These are phyloP conservation scores for Leccinum holopus DNA, from an alignment of 1,284 basidiomycete genomes.

Conservation along the genomic window DNA sequence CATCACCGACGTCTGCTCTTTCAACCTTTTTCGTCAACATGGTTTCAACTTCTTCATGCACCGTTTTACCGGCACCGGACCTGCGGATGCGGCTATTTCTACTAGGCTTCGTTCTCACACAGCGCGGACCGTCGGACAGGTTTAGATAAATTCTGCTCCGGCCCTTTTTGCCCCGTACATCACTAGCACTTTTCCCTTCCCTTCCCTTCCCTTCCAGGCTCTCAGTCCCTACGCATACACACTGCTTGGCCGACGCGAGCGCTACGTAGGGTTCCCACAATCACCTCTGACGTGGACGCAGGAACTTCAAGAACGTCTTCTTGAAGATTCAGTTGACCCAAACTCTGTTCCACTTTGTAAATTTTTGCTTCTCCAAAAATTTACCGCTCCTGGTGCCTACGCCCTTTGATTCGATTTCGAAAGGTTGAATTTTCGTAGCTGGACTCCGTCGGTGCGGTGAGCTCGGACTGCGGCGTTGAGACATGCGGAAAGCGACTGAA, in stretches of 20 bases:
- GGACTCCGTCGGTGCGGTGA: too few relatives aligned
- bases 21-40: constrained; percentile 77
- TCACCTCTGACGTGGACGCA: background rate
- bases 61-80: constrained; percentile 77
- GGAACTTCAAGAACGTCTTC: background rate
- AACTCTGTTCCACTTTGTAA: background rate
- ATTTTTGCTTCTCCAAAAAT: background rate
- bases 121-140: too few relatives aligned
- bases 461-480: too few relatives aligned
- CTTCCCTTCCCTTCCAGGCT: background rate
- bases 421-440: too few relatives aligned
- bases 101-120: too few relatives aligned
- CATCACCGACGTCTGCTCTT: constrained; percentile 83
- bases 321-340: background rate
- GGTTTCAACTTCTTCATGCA: constrained; percentile 85
- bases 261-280: background rate
- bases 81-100: too few relatives aligned
- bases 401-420: too few relatives aligned
- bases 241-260: background rate
- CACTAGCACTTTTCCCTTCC: background rate
- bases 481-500: background rate
- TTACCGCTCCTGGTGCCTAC: background rate
- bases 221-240: background rate
- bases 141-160: background rate
- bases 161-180: background rate